Evolutionary conservation across 1,284 basidiomycete species (phyloP).

Genomic region (Exsudoporus floridanus): DNA sequence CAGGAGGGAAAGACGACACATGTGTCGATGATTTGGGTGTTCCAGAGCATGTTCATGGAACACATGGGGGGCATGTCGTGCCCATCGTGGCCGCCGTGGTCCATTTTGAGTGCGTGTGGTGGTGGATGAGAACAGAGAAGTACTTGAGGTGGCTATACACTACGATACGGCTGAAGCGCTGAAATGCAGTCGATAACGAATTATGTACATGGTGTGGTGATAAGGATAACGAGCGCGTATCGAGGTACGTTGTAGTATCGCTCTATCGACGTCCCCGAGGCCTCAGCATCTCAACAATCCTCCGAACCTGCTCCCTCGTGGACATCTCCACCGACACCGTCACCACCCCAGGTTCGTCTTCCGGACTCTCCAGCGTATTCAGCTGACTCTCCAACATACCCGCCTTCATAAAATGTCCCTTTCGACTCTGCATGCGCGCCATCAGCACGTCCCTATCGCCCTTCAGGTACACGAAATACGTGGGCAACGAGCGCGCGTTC

Average conservation of each 20-base stretch:
- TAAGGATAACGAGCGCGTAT: no score
- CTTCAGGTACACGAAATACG: constrained; percentile 83
- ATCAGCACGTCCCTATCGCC: constrained; percentile 64
- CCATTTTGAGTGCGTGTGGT: constrained; percentile 25
- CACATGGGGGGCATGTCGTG: constrained; percentile 53
- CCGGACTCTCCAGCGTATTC: constrained; percentile 74
- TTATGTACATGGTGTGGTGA: no score
- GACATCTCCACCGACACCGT: constrained; percentile 58
- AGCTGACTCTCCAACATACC: constrained; percentile 87
- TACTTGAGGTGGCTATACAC: constrained; percentile 1
- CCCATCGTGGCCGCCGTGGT: constrained; percentile 49
- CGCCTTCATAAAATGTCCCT: constrained; percentile 89
- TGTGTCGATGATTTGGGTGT: constrained; percentile 71
- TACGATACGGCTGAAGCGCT: no score
- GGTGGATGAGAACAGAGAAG: not conserved
- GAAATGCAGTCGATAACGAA: no score
- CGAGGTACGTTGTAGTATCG: no score
- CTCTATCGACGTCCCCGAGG: no score
- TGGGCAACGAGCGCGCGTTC: constrained; percentile 41
- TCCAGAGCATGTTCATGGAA: constrained; percentile 76
- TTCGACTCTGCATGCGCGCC: constrained; percentile 68
- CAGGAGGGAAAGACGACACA: constrained; percentile 73
- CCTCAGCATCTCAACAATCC: constrained; percentile 5
- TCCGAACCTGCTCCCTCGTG: constrained; percentile 58
- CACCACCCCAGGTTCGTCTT: constrained; percentile 67